phyloP scores from a whole-genome alignment of 1,284 basidiomycete species.

The Trichosporon asahii region DNA sequence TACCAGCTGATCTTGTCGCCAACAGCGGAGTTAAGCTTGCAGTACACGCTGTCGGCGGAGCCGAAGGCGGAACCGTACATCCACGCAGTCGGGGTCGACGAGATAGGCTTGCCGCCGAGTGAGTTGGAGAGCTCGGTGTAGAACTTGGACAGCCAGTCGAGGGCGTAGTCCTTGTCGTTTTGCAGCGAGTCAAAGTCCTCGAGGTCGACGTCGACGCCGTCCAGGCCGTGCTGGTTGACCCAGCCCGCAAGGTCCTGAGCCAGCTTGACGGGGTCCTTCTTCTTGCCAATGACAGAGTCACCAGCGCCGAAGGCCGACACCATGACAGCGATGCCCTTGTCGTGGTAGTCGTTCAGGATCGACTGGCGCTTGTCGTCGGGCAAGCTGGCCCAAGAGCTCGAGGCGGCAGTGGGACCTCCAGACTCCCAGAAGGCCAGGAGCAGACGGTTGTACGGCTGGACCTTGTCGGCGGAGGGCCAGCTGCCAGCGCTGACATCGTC shows the following conservation, averaged over 20 bases:
- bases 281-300: slow-evolving; percentile 48
- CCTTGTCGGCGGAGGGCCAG: slow-evolving; percentile 27
- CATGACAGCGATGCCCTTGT: slow-evolving; percentile 53
- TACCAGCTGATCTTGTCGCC: slow-evolving; percentile 34
- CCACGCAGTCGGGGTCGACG: slow-evolving; percentile 36
- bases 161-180: slow-evolving; percentile 16
- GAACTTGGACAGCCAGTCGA: slow-evolving; percentile 34
- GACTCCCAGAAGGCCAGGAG: slow-evolving; percentile 56
- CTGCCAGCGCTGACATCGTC: slow-evolving; percentile 36
- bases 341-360: slow-evolving; percentile 50
- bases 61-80: slow-evolving; percentile 24
- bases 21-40: slow-evolving; percentile 37
- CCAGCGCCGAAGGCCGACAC: slow-evolving; percentile 52
- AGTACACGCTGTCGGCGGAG: slow-evolving; percentile 33
- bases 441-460: slow-evolving; percentile 49
- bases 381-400: slow-evolving; percentile 40
- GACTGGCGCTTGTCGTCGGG: slow-evolving; percentile 31
- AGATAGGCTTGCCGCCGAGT: slow-evolving; percentile 46
- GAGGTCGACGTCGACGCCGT: slow-evolving; percentile 57
- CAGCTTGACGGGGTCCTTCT: slow-evolving; percentile 42
- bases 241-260: slow-evolving; percentile 48
- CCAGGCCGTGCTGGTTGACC: slow-evolving; percentile 52
- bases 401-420: slow-evolving; percentile 29
- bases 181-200: slow-evolving; percentile 36
- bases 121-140: slow-evolving; percentile 43